Percentiles rank a stretch among this genome's conserved stretches.
Conservation (phyloP, 1,284 basidiomycete genomes). For the Pterula multifida region DNA sequence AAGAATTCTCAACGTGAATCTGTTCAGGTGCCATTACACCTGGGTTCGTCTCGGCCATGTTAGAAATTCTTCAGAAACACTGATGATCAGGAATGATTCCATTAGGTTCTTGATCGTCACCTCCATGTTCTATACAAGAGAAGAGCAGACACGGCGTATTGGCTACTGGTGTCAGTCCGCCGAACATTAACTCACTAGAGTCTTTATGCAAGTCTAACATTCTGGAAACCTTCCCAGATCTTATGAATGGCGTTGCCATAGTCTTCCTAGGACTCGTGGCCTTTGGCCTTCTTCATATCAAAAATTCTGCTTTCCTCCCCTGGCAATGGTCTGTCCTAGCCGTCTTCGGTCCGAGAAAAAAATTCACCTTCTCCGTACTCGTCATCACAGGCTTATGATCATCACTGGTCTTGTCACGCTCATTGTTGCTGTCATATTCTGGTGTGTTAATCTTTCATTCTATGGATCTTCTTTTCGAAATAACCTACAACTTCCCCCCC, state of each 20-base stretch:
- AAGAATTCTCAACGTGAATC: neutral
- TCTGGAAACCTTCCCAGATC: conserved; percentile 22
- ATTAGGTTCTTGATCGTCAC: conserved; percentile 47
- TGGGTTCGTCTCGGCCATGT: conserved; percentile 33
- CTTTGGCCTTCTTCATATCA: conserved; percentile 36
- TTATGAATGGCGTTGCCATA: conserved; percentile 50
- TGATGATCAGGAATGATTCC: neutral
- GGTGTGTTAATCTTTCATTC: no score
- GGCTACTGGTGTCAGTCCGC: conserved; percentile 63
- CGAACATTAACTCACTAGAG: conserved; percentile 5
- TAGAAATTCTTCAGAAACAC: neutral
- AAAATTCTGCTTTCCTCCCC: conserved; percentile 30
- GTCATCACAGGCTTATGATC: conserved; percentile 37
- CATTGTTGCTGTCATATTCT: conserved; percentile 42
- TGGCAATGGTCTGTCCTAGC: conserved; percentile 37
- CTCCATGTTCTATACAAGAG: conserved; percentile 68
- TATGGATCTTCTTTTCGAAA: neutral
- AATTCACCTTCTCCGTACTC: conserved; percentile 3
- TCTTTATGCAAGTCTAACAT: conserved; percentile 7
- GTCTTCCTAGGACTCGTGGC: conserved; percentile 58
- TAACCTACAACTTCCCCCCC: conserved; percentile 4
- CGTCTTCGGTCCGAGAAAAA: no score
- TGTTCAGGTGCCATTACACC: conserved; percentile 51
- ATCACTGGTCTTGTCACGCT: conserved; percentile 52
- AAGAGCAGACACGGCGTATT: conserved; percentile 60